These are phyloP conservation scores for Fusarium tanahbumbuense DNA, from an alignment of 2,329 filamentous ascomycete species.

Conservation along the genomic window DNA sequence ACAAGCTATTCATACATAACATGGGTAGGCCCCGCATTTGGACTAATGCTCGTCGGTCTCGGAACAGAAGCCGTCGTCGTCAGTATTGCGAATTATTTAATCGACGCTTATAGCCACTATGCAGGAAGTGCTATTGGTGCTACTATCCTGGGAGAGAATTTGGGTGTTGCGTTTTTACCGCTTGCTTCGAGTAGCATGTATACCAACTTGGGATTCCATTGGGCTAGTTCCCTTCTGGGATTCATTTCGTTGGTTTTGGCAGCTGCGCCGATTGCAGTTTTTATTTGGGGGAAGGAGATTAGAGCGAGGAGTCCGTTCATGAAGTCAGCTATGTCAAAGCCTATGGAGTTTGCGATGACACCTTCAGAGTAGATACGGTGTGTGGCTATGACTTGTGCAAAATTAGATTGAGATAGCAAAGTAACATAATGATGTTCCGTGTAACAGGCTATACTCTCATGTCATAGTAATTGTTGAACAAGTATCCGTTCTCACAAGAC, in stretches of 20 bases:
- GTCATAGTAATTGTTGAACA: too few species aligned
- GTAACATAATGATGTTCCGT: too few species aligned
- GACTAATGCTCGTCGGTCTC: slow-evolving; percentile 23
- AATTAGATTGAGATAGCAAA: background rate
- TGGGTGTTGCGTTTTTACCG: slow-evolving; percentile 28
- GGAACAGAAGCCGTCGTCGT: slow-evolving; percentile 29
- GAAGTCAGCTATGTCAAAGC: slow-evolving; percentile 24
- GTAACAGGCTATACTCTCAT: too few species aligned
- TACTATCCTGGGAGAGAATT: slow-evolving; percentile 21
- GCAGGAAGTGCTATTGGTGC: slow-evolving; percentile 31
- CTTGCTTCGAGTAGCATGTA: slow-evolving; percentile 33
- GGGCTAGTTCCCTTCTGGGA: slow-evolving; percentile 26
- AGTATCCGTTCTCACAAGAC: too few species aligned
- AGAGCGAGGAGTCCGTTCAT: slow-evolving; percentile 32
- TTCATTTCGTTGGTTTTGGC: slow-evolving; percentile 27
- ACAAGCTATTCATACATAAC: slow-evolving; percentile 20
- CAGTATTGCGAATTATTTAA: slow-evolving; percentile 28
- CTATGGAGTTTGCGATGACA: slow-evolving; percentile 8
- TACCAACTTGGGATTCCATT: slow-evolving; percentile 31
- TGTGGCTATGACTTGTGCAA: too few species aligned
- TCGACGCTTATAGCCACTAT: slow-evolving; percentile 32
- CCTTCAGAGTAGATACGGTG: background rate
- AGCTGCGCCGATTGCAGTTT: slow-evolving; percentile 22
- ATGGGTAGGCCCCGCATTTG: slow-evolving; percentile 24
- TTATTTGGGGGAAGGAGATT: slow-evolving; percentile 30